Evolutionary conservation across 345 rosid species (phyloP).

Genomic region (Brassica rapa): DNA sequence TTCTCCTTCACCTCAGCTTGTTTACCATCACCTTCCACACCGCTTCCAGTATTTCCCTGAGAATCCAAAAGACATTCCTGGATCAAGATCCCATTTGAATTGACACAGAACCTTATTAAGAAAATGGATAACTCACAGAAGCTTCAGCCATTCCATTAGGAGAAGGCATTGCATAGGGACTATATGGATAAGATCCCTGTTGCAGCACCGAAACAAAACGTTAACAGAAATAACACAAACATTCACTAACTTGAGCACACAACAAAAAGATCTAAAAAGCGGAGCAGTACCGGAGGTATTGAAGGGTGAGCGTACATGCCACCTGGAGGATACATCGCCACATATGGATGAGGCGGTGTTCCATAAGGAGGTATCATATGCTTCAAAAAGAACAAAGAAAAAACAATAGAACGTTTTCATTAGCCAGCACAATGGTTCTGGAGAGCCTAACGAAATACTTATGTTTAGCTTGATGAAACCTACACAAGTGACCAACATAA

Average conservation of each 20-base stretch:
- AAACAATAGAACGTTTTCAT: neutral
- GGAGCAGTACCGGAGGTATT: slow-evolving; percentile 70
- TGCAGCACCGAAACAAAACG: slow-evolving; percentile 15
- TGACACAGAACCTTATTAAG: slow-evolving; percentile 9
- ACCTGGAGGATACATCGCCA: slow-evolving; percentile 97
- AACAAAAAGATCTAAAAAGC: slow-evolving; percentile 24
- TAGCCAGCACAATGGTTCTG: neutral
- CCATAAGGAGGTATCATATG: slow-evolving; percentile 97
- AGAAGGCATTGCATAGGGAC: slow-evolving; percentile 54
- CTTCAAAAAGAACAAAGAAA: slow-evolving; percentile 41
- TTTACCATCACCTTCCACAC: slow-evolving; percentile 63
- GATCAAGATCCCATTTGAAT: slow-evolving; percentile 17
- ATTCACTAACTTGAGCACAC: slow-evolving; percentile 4
- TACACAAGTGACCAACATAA: neutral
- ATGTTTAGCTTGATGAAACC: neutral
- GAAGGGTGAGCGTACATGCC: slow-evolving; percentile 93
- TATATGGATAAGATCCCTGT: slow-evolving; percentile 95
- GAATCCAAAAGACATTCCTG: slow-evolving; percentile 25
- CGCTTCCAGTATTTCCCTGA: slow-evolving; percentile 50
- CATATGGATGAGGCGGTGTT: slow-evolving; percentile 91
- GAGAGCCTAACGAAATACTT: neutral
- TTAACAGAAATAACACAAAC: slow-evolving; percentile 1
- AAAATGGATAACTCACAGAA: slow-evolving; percentile 51
- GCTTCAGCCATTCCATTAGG: slow-evolving; percentile 65
- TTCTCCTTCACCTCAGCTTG: slow-evolving; percentile 86